Conservation (phyloP, 1,139 yeast species). For the Kodamaea anthophila region DNA sequence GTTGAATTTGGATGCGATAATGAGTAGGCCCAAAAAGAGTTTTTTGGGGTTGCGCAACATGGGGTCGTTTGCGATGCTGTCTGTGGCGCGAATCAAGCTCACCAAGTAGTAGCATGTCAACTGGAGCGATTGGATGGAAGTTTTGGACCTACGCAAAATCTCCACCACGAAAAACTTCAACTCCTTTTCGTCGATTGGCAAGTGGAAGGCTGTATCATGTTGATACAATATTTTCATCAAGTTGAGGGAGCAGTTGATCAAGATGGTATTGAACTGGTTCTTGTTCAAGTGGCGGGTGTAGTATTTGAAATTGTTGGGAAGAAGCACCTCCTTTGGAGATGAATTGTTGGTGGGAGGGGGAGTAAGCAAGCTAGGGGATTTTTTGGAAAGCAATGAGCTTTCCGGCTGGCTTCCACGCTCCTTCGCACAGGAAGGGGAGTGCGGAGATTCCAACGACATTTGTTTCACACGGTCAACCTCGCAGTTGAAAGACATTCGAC, state of each 20-base stretch:
- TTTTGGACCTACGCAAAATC: conserved; percentile 61
- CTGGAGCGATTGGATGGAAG: conserved; percentile 60
- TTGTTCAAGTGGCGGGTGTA: conserved; percentile 37
- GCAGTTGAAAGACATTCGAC: background rate
- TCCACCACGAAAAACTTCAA: conserved; percentile 52
- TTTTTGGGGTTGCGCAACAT: conserved; percentile 52
- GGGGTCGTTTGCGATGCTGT: conserved; percentile 3
- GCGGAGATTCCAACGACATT: conserved; percentile 4
- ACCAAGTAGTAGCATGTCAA: conserved; percentile 59
- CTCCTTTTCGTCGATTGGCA: conserved; percentile 17
- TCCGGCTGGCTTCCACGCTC: background rate
- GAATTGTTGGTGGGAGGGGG: conserved; percentile 15
- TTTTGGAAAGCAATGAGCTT: conserved; percentile 1
- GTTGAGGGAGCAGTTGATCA: conserved; percentile 33
- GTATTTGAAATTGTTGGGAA: conserved; percentile 37
- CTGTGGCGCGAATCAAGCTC: conserved; percentile 28
- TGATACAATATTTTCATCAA: conserved; percentile 32
- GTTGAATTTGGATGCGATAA: conserved; percentile 64
- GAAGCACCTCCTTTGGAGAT: conserved; percentile 12
- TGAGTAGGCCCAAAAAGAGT: conserved; percentile 58
- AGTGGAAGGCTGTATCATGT: conserved; percentile 7
- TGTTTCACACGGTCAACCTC: background rate
- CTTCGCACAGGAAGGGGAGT: conserved; percentile 1
- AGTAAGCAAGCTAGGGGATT: conserved; percentile 10
- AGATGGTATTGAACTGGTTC: conserved; percentile 35